Conservation (phyloP, 2,329 filamentous ascomycete species). For the Cryphonectria naterciae region DNA sequence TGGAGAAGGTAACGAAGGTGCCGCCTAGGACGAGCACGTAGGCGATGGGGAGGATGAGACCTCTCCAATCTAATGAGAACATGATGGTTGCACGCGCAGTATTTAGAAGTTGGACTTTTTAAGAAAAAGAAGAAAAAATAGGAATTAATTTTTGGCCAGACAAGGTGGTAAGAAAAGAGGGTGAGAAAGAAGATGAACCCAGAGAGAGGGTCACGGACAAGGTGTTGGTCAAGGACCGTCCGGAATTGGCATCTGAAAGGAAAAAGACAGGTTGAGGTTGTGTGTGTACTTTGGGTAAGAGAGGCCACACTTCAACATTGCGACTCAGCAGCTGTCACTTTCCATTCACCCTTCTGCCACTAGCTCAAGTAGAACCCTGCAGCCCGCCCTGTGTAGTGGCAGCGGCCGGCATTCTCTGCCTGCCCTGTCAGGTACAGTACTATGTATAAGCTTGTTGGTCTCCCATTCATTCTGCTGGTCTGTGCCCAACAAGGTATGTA, state of each 20-base stretch:
- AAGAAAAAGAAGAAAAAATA: background rate
- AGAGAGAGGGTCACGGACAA: background rate
- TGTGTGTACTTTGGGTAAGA: background rate
- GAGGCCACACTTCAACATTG: constrained; percentile 22
- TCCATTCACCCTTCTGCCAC: background rate
- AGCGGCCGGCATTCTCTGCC: background rate
- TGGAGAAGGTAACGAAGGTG: constrained; percentile 89
- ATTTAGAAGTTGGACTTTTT: background rate
- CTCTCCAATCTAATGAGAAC: constrained; percentile 74
- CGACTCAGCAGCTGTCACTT: constrained; percentile 1
- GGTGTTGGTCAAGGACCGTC: background rate
- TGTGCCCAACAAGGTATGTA: background rate
- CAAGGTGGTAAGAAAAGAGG: background rate
- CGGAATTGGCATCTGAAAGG: background rate
- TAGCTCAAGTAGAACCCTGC: background rate
- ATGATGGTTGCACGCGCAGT: constrained; percentile 41
- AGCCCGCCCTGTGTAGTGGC: background rate
- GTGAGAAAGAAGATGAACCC: background rate
- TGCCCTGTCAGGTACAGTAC: background rate
- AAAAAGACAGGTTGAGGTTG: background rate
- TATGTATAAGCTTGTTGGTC: constrained; percentile 1
- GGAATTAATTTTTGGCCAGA: background rate
- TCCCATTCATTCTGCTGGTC: background rate
- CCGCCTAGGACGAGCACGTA: constrained; percentile 88
- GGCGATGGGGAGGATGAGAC: constrained; percentile 83